Evolutionary conservation across 352 stramenopile species (phyloP).

Genomic region (Globisporangium spinosum): DNA sequence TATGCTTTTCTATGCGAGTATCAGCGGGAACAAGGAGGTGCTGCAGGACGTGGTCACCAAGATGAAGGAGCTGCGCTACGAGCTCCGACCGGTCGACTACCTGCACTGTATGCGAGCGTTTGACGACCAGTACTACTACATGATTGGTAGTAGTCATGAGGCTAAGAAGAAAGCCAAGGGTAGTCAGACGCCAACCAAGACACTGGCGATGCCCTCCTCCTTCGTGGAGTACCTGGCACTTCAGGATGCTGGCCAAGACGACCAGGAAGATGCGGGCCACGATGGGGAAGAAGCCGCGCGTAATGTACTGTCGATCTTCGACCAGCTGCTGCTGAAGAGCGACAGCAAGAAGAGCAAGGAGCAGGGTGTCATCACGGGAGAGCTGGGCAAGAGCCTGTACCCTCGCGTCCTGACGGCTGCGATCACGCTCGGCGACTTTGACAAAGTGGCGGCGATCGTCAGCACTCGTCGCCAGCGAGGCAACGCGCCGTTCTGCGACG

Average conservation of each 20-base stretch:
- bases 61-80: constrained; percentile 14
- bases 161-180: background rate
- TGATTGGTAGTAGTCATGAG: background rate
- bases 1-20: constrained; percentile 11
- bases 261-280: background rate
- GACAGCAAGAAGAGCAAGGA: background rate
- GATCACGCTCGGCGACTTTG: constrained; percentile 3
- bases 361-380: background rate
- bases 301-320: constrained; percentile 7
- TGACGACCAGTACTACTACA: constrained; percentile 9
- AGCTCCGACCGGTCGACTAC: constrained; percentile 13
- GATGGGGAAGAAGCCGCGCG: background rate
- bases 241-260: background rate
- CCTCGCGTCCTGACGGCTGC: constrained; percentile 9
- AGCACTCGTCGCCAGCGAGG: constrained; percentile 1
- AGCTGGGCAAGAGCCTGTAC: constrained; percentile 6
- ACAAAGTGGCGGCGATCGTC: background rate
- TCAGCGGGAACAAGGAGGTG: background rate
- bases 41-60: background rate
- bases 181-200: background rate
- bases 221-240: background rate
- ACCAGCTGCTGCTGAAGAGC: constrained; percentile 2
- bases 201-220: background rate
- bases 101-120: constrained; percentile 13
- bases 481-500: constrained; percentile 10